Evolutionary conservation across 2,329 filamentous ascomycete species (phyloP).

Genomic region (Mycosphaerelloides madeirae): DNA sequence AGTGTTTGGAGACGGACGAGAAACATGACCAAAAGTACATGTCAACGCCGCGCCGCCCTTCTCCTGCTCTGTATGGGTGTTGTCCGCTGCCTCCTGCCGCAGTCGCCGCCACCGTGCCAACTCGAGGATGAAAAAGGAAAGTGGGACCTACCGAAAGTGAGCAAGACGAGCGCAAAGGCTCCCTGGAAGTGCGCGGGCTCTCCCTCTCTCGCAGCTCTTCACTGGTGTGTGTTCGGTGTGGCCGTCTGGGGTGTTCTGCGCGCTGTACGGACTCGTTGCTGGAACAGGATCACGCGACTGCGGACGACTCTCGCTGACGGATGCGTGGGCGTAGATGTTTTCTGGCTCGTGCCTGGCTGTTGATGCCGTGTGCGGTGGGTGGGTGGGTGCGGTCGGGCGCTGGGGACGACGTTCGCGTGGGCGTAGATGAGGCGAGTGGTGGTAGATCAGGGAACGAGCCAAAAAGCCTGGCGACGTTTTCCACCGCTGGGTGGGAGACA

Average conservation of each 20-base stretch:
- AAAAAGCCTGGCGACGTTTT: too few relatives aligned
- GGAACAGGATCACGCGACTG: slow-evolving; percentile 15
- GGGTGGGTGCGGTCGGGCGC: not conserved
- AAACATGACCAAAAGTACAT: not conserved
- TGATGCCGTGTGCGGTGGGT: not conserved
- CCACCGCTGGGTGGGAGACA: too few relatives aligned
- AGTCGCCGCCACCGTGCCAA: not conserved
- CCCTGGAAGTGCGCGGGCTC: slow-evolving; percentile 16
- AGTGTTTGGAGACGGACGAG: not conserved
- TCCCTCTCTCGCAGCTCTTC: slow-evolving; percentile 8
- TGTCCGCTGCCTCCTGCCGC: not conserved
- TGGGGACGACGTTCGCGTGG: not conserved
- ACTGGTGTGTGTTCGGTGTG: slow-evolving; percentile 4
- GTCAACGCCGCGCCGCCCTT: not conserved
- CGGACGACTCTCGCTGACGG: not conserved
- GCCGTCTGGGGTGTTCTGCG: slow-evolving; percentile 4
- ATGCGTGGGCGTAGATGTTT: too few relatives aligned
- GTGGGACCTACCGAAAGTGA: slow-evolving; percentile 26
- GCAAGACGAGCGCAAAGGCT: slow-evolving; percentile 29
- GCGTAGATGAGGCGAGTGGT: too few relatives aligned
- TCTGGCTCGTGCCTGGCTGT: too few relatives aligned
- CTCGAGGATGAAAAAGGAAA: slow-evolving; percentile 4
- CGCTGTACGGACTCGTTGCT: slow-evolving; percentile 11
- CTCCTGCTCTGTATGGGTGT: not conserved
- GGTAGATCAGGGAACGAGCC: too few relatives aligned